phyloP scores from a whole-genome alignment of 2,329 filamentous ascomycete genomes.

The Penicillium thymicola region DNA sequence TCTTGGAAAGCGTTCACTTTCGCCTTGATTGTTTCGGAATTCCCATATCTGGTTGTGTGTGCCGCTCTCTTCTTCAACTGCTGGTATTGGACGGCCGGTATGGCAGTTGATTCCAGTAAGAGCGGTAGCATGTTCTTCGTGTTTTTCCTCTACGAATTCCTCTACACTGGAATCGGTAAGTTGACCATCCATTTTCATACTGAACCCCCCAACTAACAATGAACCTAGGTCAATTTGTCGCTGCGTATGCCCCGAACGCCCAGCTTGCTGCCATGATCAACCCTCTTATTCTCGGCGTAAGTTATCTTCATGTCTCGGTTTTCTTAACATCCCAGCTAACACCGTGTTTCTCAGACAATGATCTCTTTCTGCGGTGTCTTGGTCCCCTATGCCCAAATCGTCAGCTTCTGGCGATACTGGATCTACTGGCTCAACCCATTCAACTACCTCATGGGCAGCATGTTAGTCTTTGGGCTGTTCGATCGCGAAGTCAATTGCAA shows the following conservation, averaged over 20 bases:
- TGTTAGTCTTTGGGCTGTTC: slow-evolving; percentile 26
- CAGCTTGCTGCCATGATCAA: slow-evolving; percentile 71
- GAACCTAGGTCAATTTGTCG: slow-evolving; percentile 63
- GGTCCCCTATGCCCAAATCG: slow-evolving; percentile 30
- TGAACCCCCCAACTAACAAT: not conserved
- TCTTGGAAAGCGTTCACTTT: slow-evolving; percentile 71
- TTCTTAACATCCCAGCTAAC: not conserved
- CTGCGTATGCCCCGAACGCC: slow-evolving; percentile 65
- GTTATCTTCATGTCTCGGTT: not conserved
- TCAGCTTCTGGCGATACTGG: slow-evolving; percentile 34
- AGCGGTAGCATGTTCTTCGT: slow-evolving; percentile 61
- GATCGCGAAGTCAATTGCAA: slow-evolving; percentile 25
- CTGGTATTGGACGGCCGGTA: slow-evolving; percentile 70
- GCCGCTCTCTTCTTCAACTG: slow-evolving; percentile 65
- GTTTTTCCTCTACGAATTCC: slow-evolving; percentile 69
- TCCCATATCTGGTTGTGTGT: slow-evolving; percentile 63
- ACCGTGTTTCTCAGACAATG: slow-evolving; percentile 11
- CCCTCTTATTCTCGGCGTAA: slow-evolving; percentile 62
- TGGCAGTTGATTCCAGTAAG: slow-evolving; percentile 31
- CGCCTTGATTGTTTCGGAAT: slow-evolving; percentile 65
- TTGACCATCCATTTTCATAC: not conserved
- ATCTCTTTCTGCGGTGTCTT: slow-evolving; percentile 33
- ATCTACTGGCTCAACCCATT: slow-evolving; percentile 33
- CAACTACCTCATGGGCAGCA: slow-evolving; percentile 32
- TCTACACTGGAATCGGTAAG: slow-evolving; percentile 62